These are phyloP conservation scores for Moesziomyces aphidis DNA, from an alignment of 1,284 basidiomycete species.

Conservation along the genomic window DNA sequence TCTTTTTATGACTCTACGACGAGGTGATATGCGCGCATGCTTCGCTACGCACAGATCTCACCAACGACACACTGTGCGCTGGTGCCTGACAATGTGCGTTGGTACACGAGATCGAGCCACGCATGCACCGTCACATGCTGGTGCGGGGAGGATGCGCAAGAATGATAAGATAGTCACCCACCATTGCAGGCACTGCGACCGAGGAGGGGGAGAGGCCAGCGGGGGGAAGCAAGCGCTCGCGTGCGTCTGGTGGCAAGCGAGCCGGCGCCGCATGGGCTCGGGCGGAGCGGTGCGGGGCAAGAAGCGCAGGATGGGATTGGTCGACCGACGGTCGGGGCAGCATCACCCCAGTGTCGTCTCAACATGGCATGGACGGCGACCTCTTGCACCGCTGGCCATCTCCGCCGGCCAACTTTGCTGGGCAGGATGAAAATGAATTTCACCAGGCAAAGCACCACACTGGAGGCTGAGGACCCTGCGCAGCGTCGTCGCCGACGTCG, in stretches of 20 bases:
- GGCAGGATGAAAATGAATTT: too few relatives aligned
- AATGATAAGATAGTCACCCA: constrained; percentile 16
- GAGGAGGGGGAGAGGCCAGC: background rate
- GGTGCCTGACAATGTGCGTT: too few relatives aligned
- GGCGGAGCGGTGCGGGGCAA: background rate
- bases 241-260: too few relatives aligned
- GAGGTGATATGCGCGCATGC: background rate
- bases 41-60: background rate
- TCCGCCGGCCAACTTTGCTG: background rate
- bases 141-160: background rate
- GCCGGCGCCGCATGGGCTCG: too few relatives aligned
- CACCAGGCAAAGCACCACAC: too few relatives aligned
- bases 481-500: constrained; percentile 15
- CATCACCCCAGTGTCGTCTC: too few relatives aligned
- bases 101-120: background rate
- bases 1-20: background rate
- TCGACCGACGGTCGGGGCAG: background rate
- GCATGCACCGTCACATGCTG: constrained; percentile 8
- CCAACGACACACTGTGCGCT: too few relatives aligned
- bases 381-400: too few relatives aligned
- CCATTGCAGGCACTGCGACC: background rate
- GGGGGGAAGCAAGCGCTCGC: background rate
- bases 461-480: too few relatives aligned
- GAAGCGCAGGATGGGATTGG: background rate
- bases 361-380: too few relatives aligned